Base-by-base conservation (phyloP, 2,329 filamentous ascomycete species). In the Epichloe glyceriae region DNA sequence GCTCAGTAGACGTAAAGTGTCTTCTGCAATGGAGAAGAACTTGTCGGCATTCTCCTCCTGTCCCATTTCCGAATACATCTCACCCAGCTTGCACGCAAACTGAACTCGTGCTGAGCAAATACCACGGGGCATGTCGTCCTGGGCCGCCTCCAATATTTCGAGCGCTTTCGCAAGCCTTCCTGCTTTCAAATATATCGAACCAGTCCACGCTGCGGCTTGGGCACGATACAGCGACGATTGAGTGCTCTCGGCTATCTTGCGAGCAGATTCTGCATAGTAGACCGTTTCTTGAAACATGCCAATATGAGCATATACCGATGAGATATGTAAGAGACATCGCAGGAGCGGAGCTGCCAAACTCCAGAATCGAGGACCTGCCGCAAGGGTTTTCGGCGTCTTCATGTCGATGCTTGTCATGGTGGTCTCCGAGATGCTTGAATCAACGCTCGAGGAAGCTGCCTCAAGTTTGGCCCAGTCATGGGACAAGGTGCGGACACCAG, bases 221-320 rank as follows among this genome's bases (percentile, higher is more conserved):
- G 77, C 74, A 41, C 71, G 66, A 58, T 78, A 77, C 12, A 82
- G 73, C 37, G 77, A 73, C 0, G 85, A 82, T 46, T 77, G 72
- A 8, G 86, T 78, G n/a, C 77, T 79, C 52, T 76, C 74, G 20
- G 87, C 87, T 53, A 95, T 78, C 60, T 85, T 88, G 50, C 85
- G 73, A 0, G 89, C 89, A 59, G 93, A 86, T 57, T 96, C 85
- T 1, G 85, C 83, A 58, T 95, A 94, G 63, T 90, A 93, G 0
- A 91, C 70, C 2, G 91, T 91, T 64, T 97, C 91, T 53, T 88
- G 83, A 56, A 89, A 88, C 67, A 95, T 78, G 30, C 93, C 93
- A 55, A 93, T 79, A 56, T 95, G 85, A 1, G 85, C 81, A 58
- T 90, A 95, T 1, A 95, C 72, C 4, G 78, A 76, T 0, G 88